Evolutionary conservation across 2,329 filamentous ascomycete species (phyloP), one percentile per base, ranked within the genome.

Genomic region (Aspergillus versicolor): DNA sequence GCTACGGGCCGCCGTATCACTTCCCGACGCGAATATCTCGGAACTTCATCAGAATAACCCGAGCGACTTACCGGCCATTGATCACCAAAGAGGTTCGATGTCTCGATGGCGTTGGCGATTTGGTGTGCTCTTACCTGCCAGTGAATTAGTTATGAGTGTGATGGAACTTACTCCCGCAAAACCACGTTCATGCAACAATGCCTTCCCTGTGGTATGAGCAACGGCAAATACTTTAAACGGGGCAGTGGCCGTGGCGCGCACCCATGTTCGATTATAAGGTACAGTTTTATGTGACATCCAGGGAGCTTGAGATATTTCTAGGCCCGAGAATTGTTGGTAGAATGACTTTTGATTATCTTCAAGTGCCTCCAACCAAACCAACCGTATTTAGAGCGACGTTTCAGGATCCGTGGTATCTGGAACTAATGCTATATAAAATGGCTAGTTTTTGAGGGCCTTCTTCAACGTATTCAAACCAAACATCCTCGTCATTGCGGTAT

Each of bases 401-500:
- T 42, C 40, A 9, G 4, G 27, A 11, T 30, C 27, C 27, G 3
- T 30, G 27, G 8, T 30, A 9, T 11, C 17, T 24, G 17, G 22
- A 24, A 51, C 15, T 13, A 6, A 15, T 5, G 17, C 13, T n/a
- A n/a, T 5, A 37, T 37, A n/a, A n/a, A n/a, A 37, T 6, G 17
- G 30, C 22, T 41, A 50, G 27, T 58, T 66, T 27, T 56, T 54
- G 45, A 43, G 24, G 11, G 38, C 37, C 65, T 49, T 72, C 45
- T 68, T 75, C 57, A 84, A 65, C 60, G 77, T 81, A 67, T 76
- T 73, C 55, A 84, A 65, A 60, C 79, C 76, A 69, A 84, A 84
- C 70, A 79, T 81, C n/a, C 73, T 71, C 21, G 73, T 75, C 63
- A 85, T 77, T n/a, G 73, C 65, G 51, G 66, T 68, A 45, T 81